Conservation (phyloP, 495 filamentous ascomycete species). For the Daldinia childiae region DNA sequence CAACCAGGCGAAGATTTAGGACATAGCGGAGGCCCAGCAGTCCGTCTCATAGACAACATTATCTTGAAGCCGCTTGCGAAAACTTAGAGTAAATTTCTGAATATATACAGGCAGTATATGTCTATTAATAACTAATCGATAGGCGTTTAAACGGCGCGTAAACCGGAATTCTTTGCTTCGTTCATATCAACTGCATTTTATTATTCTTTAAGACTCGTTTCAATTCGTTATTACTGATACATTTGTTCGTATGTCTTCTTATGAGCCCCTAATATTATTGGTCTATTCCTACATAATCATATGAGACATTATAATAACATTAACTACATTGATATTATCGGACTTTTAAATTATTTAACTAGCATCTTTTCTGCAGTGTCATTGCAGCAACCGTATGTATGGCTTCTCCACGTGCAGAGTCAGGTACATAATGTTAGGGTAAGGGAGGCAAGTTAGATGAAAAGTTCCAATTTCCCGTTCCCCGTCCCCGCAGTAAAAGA, state of each 20-base stretch:
- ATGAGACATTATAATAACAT: not conserved
- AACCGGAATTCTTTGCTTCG: no score
- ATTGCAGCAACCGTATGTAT: not conserved
- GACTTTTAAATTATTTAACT: not conserved
- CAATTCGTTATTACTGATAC: no score
- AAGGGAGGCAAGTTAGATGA: not conserved
- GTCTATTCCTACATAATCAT: not conserved
- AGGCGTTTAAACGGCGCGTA: no score
- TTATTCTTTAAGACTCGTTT: no score
- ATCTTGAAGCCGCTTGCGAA: slow-evolving; percentile 64
- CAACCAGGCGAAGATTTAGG: slow-evolving; percentile 76
- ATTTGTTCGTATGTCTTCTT: no score
- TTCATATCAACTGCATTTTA: no score
- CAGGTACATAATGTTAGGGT: not conserved
- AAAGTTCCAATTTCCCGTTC: not conserved
- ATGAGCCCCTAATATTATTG: not conserved
- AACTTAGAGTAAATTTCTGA: slow-evolving; percentile 15
- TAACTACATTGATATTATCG: not conserved
- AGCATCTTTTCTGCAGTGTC: not conserved
- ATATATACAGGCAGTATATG: slow-evolving; percentile 7
- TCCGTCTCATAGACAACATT: slow-evolving; percentile 94
- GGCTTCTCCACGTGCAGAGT: not conserved
- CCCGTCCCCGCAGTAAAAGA: slow-evolving; percentile 26
- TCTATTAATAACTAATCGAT: no score
- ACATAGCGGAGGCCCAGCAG: slow-evolving; percentile 70